These are phyloP conservation scores for Ricinus communis DNA, from an alignment of 345 rosid species.

Conservation along the genomic window DNA sequence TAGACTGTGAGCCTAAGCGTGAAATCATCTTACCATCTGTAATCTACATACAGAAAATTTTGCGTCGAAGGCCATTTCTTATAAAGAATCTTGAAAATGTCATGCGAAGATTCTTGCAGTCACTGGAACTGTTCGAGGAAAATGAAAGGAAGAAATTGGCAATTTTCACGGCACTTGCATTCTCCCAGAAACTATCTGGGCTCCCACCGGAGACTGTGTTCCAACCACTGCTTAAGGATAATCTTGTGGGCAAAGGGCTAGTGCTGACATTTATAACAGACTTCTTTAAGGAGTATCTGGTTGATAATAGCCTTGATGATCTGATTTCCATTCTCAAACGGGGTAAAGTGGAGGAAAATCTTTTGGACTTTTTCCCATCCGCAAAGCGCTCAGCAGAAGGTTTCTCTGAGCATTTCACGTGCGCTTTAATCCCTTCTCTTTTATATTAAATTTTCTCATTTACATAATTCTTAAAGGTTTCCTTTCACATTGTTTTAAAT, in stretches of 20 bases:
- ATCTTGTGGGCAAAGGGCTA: constrained; percentile 98
- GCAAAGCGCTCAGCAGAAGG: constrained; percentile 80
- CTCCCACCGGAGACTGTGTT: constrained; percentile 97
- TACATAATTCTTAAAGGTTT: not conserved
- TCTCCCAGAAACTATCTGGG: constrained; percentile 97
- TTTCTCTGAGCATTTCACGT: constrained; percentile 97
- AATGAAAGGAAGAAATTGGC: constrained; percentile 98
- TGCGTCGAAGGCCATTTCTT: constrained; percentile 91
- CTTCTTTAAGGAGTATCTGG: constrained; percentile 95
- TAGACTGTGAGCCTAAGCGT: constrained; percentile 84
- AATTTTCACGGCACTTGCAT: constrained; percentile 93
- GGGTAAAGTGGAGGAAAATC: constrained; percentile 93
- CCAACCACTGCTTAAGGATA: constrained; percentile 96
- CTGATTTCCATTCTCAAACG: constrained; percentile 87
- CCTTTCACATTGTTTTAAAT: too few species aligned
- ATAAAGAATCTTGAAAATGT: constrained; percentile 98
- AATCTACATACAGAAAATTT: constrained; percentile 79
- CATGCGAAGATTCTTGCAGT: constrained; percentile 83
- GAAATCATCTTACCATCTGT: constrained; percentile 83
- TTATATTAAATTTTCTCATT: not conserved
- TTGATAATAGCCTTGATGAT: constrained; percentile 94
- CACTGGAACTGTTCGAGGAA: constrained; percentile 96
- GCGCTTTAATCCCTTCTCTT: constrained; percentile 26
- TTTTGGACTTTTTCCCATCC: constrained; percentile 78
- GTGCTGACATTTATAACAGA: constrained; percentile 91